Conservation (phyloP, 2,329 filamentous ascomycete genomes). For the Mycosphaerella sp. region DNA sequence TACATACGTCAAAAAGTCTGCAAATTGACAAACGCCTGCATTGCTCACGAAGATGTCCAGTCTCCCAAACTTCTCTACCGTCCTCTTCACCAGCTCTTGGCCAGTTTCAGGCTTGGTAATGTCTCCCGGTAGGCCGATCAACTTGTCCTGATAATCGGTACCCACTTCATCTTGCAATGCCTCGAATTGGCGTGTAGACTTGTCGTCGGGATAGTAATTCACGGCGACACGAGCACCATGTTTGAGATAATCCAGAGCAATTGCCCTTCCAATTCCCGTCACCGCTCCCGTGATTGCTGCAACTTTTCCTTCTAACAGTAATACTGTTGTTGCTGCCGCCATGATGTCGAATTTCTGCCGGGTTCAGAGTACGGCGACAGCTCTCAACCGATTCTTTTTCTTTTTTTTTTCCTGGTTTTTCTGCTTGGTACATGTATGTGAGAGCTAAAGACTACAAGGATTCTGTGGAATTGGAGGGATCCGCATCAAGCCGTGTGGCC, state of each 20-base stretch:
- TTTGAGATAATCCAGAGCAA: conserved; percentile 68
- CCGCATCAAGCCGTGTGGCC: no score
- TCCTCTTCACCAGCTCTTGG: conserved; percentile 57
- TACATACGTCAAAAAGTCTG: conserved; percentile 66
- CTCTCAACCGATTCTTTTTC: neutral
- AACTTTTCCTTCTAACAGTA: conserved; percentile 63
- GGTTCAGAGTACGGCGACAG: conserved; percentile 4
- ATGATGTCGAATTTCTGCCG: conserved; percentile 1
- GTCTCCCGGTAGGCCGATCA: conserved; percentile 69
- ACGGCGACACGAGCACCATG: conserved; percentile 74
- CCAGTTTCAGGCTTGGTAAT: conserved; percentile 69
- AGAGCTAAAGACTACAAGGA: neutral
- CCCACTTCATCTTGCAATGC: conserved; percentile 42
- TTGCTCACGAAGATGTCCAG: conserved; percentile 73
- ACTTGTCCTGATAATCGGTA: conserved; percentile 23
- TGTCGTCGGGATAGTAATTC: conserved; percentile 63
- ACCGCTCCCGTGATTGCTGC: conserved; percentile 82
- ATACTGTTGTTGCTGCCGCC: conserved; percentile 4
- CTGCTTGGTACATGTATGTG: neutral
- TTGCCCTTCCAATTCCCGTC: conserved; percentile 81
- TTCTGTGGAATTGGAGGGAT: no score
- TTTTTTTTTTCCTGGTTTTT: neutral
- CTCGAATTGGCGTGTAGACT: conserved; percentile 44
- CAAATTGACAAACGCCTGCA: conserved; percentile 82
- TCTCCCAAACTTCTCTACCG: conserved; percentile 54